Conservation (phyloP, 441 rosid species). For the Codiaeum variegatum region DNA sequence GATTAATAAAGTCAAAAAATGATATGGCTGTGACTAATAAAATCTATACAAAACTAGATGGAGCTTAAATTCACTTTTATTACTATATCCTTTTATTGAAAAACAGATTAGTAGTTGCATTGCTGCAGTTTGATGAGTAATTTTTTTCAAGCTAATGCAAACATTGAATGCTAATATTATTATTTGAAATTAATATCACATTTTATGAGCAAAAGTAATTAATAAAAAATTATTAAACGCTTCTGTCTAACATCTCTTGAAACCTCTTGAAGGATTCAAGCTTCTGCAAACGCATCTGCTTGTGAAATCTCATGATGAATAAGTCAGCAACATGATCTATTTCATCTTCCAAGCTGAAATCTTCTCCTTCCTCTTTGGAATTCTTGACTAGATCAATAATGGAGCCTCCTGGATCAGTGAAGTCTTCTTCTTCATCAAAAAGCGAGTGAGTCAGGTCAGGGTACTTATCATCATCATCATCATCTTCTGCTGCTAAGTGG, state of each 20-base stretch:
- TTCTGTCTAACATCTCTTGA: slow-evolving; percentile 41
- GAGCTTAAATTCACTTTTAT: too few species aligned
- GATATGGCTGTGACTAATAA: too few species aligned
- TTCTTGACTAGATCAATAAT: slow-evolving; percentile 68
- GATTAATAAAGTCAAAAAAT: too few species aligned
- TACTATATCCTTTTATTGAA: too few species aligned
- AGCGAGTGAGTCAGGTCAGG: slow-evolving; percentile 52
- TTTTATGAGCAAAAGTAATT: too few species aligned
- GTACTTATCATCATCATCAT: slow-evolving; percentile 31
- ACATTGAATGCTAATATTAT: too few species aligned
- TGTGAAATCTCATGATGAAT: slow-evolving; percentile 69
- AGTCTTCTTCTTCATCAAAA: slow-evolving; percentile 31
- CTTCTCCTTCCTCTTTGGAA: slow-evolving; percentile 60
- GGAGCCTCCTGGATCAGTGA: slow-evolving; percentile 50
- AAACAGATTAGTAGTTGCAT: too few species aligned
- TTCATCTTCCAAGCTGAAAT: slow-evolving; percentile 77
- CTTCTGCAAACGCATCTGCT: slow-evolving; percentile 84
- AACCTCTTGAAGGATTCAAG: slow-evolving; percentile 54
- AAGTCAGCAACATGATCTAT: slow-evolving; percentile 81
- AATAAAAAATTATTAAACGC: slow-evolving; percentile 15
- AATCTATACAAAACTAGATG: too few species aligned
- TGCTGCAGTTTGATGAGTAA: too few species aligned
- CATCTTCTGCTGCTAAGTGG: neutral
- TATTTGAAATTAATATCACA: too few species aligned
- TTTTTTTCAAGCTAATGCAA: too few species aligned